Evolutionary conservation across 805 yeast species (phyloP), one percentile per base, ranked within the genome.

Genomic region (Allodekkera sacchari): DNA sequence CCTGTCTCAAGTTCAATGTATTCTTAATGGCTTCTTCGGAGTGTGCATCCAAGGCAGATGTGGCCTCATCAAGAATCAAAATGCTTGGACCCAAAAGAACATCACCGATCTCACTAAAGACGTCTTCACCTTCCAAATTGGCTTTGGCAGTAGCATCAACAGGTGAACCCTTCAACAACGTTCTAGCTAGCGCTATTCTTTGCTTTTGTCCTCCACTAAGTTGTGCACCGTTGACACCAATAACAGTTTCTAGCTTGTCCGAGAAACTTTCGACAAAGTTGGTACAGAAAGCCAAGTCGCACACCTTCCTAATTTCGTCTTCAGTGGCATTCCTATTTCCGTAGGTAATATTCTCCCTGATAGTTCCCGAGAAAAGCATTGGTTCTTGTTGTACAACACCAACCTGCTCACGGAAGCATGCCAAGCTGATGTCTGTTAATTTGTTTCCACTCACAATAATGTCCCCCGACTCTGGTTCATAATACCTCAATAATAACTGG

Each of bases 301-400:
- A 57, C 2, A 92, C 95, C 8, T 64, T 62, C 11, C 63, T 59
- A 2, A 83, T 61, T 21, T 81, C 80, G 30, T 67, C 73, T 6
- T 68, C 71, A 2, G 77, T 64, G 9, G 80, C 73, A 27, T 79
- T 76, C 19, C 63, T 57, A 16, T 67, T 66, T 1, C 95, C 94
- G 53, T 89, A 89, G 0, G 75, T 63, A 25, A 89, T 77, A 47
- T 89, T 89, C 21, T 87, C 95, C 28, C 77, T 65, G 17, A 89
- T 71, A 0, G 94, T 70, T 1, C 96, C 96, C 33, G 88, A 77
- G 53, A 88, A 84, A 31, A 89, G 61, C 41, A 83, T 71, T 3
- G 97, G 95, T 47, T 89, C 96, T 53, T 89, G 97, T 39, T 83
- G 87, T 4, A 89, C 97, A 21, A 83, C 76, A n/a, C 96, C 96